Percentiles rank a stretch among this genome's conserved stretches.
Conservation (phyloP, 2,329 filamentous ascomycete species). For the Aspergillus brunneoviolaceus region DNA sequence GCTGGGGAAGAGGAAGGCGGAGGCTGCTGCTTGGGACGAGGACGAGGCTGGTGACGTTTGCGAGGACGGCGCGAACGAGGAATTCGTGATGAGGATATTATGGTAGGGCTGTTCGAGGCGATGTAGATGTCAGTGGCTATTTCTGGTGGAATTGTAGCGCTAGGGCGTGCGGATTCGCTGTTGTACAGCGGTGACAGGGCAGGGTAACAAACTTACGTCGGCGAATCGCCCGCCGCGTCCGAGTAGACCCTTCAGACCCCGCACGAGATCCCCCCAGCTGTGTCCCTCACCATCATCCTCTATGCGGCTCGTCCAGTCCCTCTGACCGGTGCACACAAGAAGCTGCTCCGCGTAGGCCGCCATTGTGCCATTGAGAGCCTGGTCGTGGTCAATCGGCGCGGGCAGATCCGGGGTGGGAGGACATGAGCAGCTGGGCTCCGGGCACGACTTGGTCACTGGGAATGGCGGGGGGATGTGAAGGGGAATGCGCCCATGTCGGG, state of each 20-base stretch:
- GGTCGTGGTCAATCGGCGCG: conserved; percentile 69
- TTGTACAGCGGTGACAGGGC: too few species aligned
- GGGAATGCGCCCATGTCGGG: conserved; percentile 25
- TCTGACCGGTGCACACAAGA: conserved; percentile 74
- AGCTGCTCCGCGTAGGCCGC: conserved; percentile 77
- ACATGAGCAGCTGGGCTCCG: conserved; percentile 74
- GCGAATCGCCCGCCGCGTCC: conserved; percentile 65
- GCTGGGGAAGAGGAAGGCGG: conserved; percentile 75
- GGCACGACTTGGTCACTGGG: conserved; percentile 60
- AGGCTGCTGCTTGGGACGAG: conserved; percentile 38
- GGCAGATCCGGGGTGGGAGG: conserved; percentile 70
- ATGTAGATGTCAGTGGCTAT: conserved; percentile 9
- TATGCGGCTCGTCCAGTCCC: conserved; percentile 80
- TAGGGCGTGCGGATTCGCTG: background rate
- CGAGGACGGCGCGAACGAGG: conserved; percentile 66
- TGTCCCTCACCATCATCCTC: conserved; percentile 68
- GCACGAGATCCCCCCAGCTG: conserved; percentile 51
- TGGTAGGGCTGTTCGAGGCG: conserved; percentile 67
- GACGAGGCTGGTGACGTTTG: conserved; percentile 26
- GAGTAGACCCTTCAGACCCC: conserved; percentile 67
- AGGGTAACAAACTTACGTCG: conserved; percentile 50
- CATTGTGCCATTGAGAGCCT: conserved; percentile 73
- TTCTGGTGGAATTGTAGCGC: background rate
- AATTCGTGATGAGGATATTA: conserved; percentile 73
- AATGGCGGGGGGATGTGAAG: conserved; percentile 44